Percentiles rank a stretch among this genome's conserved stretches.
phyloP scores from a whole-genome alignment of 2,329 filamentous ascomycete genomes.

The Aspergillus sp. region DNA sequence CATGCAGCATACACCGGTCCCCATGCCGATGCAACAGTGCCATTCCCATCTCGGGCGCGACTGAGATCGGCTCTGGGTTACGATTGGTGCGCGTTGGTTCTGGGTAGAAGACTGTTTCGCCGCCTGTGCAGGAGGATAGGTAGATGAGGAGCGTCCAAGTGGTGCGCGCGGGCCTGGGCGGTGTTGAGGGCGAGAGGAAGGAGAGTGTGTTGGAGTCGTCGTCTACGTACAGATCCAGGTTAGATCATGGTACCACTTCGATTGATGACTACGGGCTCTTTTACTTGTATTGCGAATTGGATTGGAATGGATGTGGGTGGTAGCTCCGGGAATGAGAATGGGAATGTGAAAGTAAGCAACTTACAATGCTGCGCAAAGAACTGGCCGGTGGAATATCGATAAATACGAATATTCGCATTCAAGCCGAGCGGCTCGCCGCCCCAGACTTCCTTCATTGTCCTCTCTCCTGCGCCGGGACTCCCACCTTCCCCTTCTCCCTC shows the following conservation, averaged over 20 bases:
- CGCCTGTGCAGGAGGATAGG: slow-evolving; percentile 78
- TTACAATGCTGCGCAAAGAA: slow-evolving; percentile 92
- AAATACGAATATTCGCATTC: slow-evolving; percentile 85
- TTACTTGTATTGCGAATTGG: not conserved
- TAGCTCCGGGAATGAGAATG: not conserved
- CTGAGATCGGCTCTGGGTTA: slow-evolving; percentile 64
- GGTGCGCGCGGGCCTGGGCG: slow-evolving; percentile 60
- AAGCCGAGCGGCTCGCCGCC: slow-evolving; percentile 80
- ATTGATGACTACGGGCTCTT: not conserved
- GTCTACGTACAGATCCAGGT: slow-evolving; percentile 52
- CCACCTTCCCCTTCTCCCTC: slow-evolving; percentile 20
- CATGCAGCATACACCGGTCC: slow-evolving; percentile 83
- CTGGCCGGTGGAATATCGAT: slow-evolving; percentile 80
- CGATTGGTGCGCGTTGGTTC: slow-evolving; percentile 50
- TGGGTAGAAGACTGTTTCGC: slow-evolving; percentile 90
- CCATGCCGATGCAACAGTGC: slow-evolving; percentile 86
- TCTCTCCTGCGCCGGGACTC: slow-evolving; percentile 10
- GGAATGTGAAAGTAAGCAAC: slow-evolving; percentile 33
- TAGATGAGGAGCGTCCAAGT: slow-evolving; percentile 93
- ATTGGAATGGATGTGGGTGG: not conserved
- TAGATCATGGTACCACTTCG: not conserved
- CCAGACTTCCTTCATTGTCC: slow-evolving; percentile 55
- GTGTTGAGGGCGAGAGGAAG: slow-evolving; percentile 50
- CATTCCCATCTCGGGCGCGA: slow-evolving; percentile 79
- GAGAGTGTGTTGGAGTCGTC: slow-evolving; percentile 79